phyloP scores from a whole-genome alignment of 2,329 filamentous ascomycete species.

The Alternaria ventricosa region DNA sequence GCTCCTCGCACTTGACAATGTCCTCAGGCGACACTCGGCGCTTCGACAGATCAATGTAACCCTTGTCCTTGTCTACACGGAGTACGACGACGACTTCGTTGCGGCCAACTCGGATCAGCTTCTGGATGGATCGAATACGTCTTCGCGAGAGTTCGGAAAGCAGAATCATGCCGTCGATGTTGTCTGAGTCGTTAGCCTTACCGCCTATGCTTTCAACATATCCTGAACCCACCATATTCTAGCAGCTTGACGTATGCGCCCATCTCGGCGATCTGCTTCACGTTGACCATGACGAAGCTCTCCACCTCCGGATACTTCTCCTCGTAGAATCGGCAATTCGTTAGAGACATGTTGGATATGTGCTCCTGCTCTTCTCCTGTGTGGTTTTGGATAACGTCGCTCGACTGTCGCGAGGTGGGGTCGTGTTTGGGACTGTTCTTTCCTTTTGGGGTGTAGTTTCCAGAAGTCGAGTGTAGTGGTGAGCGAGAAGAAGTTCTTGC shows the following conservation, averaged over 20 bases:
- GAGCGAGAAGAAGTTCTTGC: neutral
- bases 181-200: conserved; percentile 62
- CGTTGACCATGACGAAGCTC: conserved; percentile 99
- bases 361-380: conserved; percentile 17
- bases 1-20: conserved; percentile 97
- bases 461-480: neutral
- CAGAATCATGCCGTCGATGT: conserved; percentile 99
- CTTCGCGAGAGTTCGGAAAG: conserved; percentile 96
- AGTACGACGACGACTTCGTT: conserved; percentile 99
- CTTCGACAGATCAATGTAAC: conserved; percentile 99
- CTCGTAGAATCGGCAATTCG: conserved; percentile 96
- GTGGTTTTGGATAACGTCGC: conserved; percentile 9
- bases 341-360: conserved; percentile 79
- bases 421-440: neutral
- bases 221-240: conserved; percentile 68
- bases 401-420: conserved; percentile 9
- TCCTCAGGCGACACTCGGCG: conserved; percentile 97
- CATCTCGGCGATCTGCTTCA: conserved; percentile 99
- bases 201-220: neutral
- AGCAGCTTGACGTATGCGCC: conserved; percentile 99
- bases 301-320: conserved; percentile 98
- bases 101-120: conserved; percentile 95
- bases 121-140: conserved; percentile 98
- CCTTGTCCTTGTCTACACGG: conserved; percentile 99
- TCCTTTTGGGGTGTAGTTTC: neutral